Conservation (phyloP, 306 rosid genomes). For the Fragaria nilgerrensis region DNA sequence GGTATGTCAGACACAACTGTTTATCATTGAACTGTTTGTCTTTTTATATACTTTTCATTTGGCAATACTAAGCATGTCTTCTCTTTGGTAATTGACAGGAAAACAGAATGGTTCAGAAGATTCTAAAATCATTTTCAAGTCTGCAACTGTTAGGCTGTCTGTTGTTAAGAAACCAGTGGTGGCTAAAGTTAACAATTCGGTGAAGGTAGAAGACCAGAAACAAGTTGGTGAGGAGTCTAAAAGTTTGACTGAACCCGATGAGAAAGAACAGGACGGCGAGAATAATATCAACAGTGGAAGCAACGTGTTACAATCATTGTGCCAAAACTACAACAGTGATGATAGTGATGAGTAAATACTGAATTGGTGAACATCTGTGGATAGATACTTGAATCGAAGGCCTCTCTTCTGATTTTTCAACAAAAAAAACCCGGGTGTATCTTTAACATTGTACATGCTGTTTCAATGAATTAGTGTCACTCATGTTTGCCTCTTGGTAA, state of each 20-base stretch:
- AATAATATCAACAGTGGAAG: slow-evolving; percentile 9
- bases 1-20: slow-evolving; percentile 32
- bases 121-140: slow-evolving; percentile 35
- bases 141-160: slow-evolving; percentile 44
- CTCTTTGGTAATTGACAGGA: slow-evolving; percentile 40
- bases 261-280: slow-evolving; percentile 31
- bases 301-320: slow-evolving; percentile 42
- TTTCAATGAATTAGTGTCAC: background rate
- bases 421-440: background rate
- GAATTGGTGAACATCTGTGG: background rate
- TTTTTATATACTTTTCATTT: background rate
- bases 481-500: background rate
- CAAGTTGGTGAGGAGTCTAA: slow-evolving; percentile 27
- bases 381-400: background rate
- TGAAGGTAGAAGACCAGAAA: slow-evolving; percentile 29
- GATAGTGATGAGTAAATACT: slow-evolving; percentile 37
- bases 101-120: slow-evolving; percentile 25
- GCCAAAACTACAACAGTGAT: slow-evolving; percentile 53
- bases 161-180: slow-evolving; percentile 50
- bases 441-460: background rate
- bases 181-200: slow-evolving; percentile 19
- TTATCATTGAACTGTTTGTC: background rate
- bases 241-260: slow-evolving; percentile 12
- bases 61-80: slow-evolving; percentile 7
- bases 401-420: background rate